Conservation (phyloP, 1,139 yeast genomes). For the Saccharomyces pastorianus region DNA sequence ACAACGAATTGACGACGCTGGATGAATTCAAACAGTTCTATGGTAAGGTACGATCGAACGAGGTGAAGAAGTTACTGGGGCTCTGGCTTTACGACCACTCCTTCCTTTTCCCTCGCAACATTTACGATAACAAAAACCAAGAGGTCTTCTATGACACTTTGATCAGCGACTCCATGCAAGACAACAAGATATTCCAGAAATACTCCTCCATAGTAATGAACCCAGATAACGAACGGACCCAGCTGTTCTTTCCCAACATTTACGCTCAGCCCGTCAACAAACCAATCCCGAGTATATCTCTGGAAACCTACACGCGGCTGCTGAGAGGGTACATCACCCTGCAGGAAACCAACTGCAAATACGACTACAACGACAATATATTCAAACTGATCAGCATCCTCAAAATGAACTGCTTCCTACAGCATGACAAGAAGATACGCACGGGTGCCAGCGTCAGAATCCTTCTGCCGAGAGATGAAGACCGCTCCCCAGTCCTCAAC, state of each 20-base stretch:
- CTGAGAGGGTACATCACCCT: neutral
- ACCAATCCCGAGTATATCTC: neutral
- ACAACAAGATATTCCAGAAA: conserved; percentile 2
- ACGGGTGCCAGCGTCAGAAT: neutral
- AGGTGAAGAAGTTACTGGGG: conserved; percentile 11
- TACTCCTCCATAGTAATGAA: conserved; percentile 1
- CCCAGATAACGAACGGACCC: neutral
- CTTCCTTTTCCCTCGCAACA: neutral
- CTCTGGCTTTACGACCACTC: conserved; percentile 5
- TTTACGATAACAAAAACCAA: neutral
- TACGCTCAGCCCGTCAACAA: neutral
- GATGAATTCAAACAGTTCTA: conserved; percentile 22
- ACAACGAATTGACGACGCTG: conserved; percentile 17
- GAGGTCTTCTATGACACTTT: neutral
- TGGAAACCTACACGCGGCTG: neutral
- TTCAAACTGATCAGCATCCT: conserved; percentile 1
- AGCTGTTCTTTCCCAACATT: conserved; percentile 1
- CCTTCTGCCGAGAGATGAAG: neutral
- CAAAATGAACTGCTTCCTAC: conserved; percentile 1
- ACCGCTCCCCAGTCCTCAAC: neutral
- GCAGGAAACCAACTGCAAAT: neutral
- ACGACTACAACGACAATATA: neutral
- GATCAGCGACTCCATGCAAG: conserved; percentile 1
- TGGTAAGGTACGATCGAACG: conserved; percentile 9
- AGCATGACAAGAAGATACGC: neutral